phyloP scores from a whole-genome alignment of 139 green algal genomes.

The Eudorina sp. region DNA sequence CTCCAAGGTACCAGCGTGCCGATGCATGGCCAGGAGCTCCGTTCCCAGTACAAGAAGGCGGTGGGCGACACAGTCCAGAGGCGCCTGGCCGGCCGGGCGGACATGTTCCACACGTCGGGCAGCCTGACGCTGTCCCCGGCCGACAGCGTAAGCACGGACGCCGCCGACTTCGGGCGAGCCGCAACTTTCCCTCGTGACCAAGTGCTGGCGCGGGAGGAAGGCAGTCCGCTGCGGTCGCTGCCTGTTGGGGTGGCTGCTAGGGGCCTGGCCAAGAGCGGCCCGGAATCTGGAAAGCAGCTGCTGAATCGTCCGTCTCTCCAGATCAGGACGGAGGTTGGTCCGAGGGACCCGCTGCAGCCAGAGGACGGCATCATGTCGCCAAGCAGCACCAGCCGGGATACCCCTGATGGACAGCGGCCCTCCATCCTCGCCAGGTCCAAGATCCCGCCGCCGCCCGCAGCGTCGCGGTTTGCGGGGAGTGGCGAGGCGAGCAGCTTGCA shows the following conservation, averaged over 20 bases:
- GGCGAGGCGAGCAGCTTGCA: too few relatives aligned
- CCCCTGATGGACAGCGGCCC: not conserved
- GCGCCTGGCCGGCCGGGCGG: conserved; percentile 25
- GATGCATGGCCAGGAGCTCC: conserved; percentile 25
- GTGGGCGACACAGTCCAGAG: conserved; percentile 15
- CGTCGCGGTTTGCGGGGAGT: not conserved
- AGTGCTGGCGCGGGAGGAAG: not conserved
- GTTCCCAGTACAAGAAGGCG: not conserved
- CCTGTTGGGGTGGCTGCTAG: not conserved
- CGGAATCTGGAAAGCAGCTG: too few relatives aligned
- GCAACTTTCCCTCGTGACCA: not conserved
- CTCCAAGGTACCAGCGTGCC: not conserved
- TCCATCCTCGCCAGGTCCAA: not conserved
- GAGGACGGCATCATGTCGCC: not conserved
- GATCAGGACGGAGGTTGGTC: too few relatives aligned
- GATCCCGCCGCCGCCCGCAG: not conserved
- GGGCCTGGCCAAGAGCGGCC: too few relatives aligned
- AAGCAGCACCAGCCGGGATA: not conserved
- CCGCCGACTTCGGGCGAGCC: not conserved
- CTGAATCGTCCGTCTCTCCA: too few relatives aligned
- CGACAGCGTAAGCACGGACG: not conserved
- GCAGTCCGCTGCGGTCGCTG: not conserved
- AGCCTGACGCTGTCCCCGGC: not conserved
- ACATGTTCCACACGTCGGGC: not conserved
- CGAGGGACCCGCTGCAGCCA: too few relatives aligned